phyloP scores from a whole-genome alignment of 169 alveolate species.

The Plasmodium gonderi region DNA sequence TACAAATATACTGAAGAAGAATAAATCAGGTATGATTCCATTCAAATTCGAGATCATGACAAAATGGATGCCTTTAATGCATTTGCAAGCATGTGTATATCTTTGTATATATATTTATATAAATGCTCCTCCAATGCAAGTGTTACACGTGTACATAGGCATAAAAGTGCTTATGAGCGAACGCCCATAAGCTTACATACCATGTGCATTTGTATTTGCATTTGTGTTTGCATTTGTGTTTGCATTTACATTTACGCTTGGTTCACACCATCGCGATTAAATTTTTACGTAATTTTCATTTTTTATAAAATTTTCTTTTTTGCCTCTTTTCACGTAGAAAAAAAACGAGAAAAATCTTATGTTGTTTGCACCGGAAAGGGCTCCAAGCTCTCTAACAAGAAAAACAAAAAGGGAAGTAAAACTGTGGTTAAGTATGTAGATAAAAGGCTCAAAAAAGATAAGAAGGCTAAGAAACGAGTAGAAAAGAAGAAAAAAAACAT shows the following conservation, averaged over 20 bases:
- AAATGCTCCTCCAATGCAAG: background rate
- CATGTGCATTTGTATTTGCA: too few species aligned
- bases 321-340: conserved; percentile 5
- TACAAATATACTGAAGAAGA: conserved; percentile 85
- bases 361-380: conserved; percentile 90
- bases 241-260: too few species aligned
- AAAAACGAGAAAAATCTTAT: conserved; percentile 83
- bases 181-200: too few species aligned
- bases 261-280: background rate
- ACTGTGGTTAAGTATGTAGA: conserved; percentile 94
- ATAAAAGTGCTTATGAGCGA: too few species aligned
- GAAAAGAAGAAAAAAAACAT: conserved; percentile 80
- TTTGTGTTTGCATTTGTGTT: too few species aligned
- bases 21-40: conserved; percentile 84
- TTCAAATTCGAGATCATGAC: conserved; percentile 30
- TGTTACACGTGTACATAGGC: background rate
- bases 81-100: background rate
- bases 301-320: too few species aligned
- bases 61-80: background rate
- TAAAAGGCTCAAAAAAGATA: conserved; percentile 95
- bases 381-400: conserved; percentile 82
- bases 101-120: background rate
- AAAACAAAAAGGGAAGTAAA: conserved; percentile 86
- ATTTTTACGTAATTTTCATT: background rate
- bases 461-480: conserved; percentile 87